Base-by-base conservation (phyloP, 106 monocot genomes). In the Allium sativum region DNA sequence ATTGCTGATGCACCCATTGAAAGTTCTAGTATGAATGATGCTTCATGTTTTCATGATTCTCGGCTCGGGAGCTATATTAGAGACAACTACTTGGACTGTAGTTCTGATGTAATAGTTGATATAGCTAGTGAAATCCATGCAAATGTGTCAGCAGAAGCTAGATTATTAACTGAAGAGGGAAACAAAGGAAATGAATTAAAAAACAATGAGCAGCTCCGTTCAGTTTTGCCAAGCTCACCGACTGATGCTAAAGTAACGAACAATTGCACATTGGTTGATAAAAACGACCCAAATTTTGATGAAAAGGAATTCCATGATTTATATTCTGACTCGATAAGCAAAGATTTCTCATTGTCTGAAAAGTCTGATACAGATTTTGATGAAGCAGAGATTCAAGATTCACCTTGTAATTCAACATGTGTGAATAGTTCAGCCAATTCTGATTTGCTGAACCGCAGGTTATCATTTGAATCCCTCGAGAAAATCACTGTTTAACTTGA, bases 391-490 rank as follows among this genome's bases (percentile, higher is more conserved):
- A 31, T 31, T 31, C 31, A 9, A 17, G 14, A 14, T 40, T 52
- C 12, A 4, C 56, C 53, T 57, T 63, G 19, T 65, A 65, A 56
- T 13, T 15, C 41, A 58, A 62, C 52, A 43, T 16, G 56, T 56
- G 31, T 17, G 10, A 57, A 20, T 18, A 65, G 46, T 56, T 65
- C 58, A 73, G 42, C 15, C 9, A 57, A 70, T 13, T 67, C 59
- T 11, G 65, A 44, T 74, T 53, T 18, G 55, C 46, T 22, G 53
- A 62, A 57, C 44, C 12, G 20, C 44, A 46, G 31, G 82, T 82
- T 67, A 74, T 62, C 61, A 48, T 50, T 60, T 56, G 6, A 20
- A 50, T 6, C 19, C 13, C 12, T 66, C 9, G 2, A 21, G 6
- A 45, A 45, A 62, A 46, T 40, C 20, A 52, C 7, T 65, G 55